Evolutionary conservation across 805 yeast species (phyloP), one percentile per base, ranked within the genome.

Genomic region (Candida montana): DNA sequence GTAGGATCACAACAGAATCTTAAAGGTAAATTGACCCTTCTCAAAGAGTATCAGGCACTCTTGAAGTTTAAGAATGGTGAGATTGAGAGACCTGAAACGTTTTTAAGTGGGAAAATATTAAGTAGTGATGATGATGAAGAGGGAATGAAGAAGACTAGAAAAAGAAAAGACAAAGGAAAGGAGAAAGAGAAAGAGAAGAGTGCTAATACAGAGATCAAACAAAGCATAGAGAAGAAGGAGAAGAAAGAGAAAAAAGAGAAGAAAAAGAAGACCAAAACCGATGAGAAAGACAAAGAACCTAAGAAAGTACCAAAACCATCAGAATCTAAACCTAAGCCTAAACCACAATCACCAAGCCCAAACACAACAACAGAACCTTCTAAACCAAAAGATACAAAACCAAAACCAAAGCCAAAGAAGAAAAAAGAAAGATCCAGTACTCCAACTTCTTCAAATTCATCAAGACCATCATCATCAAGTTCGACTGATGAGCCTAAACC

Each of bases 21-120:
- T 12, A 21, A 29, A 18, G 23, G 23, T 8, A 35, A 45, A 5
- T 31, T 63, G 6, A 50, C 47, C 11, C 54, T 50, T 3, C 40
- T 45, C 9, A 50, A 55, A 3, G 37, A 41, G 5, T 61, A 36
- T 37, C 33, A 51, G 37, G 37, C 47, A 39, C 60, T 59, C 35
- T 21, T 48, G 40, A 49, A 53, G 35, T 50, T 35, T 32, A 31
- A 40, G 8, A 40, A 42, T 19, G 57, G 54, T 2, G 58, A 55
- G 19, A 34, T 44, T 27, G 48, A 48, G 26, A 43, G 34, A 16
- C 59, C 57, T 9, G 39, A 15, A 11, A 20, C 46, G 4, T 49
- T 49, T 29, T n/a, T 12, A 23, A 24, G 16, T 15, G 11, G 16
- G 10, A 38, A 13, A 12, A 36, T 21, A 3, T 21, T 18, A 20